These are phyloP conservation scores for Erysiphe pulchra DNA, from an alignment of 2,329 filamentous ascomycete genomes.

Conservation along the genomic window DNA sequence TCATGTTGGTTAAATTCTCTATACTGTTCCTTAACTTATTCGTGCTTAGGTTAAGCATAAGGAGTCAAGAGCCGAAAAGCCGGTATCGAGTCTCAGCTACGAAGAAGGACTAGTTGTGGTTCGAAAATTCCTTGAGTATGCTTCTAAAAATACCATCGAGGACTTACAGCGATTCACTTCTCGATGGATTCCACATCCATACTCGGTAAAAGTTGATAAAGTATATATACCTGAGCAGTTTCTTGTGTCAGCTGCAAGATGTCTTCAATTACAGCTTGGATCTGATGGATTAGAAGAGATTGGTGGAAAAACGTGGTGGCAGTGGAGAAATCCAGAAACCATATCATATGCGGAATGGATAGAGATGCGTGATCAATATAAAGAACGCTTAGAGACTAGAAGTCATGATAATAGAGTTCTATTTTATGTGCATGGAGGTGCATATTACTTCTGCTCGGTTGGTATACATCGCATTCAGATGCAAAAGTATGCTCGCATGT, in stretches of 20 bases:
- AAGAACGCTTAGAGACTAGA: constrained; percentile 36
- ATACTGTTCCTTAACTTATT: neutral
- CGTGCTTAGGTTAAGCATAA: constrained; percentile 50
- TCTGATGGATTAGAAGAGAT: constrained; percentile 45
- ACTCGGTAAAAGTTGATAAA: constrained; percentile 62
- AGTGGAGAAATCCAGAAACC: constrained; percentile 46
- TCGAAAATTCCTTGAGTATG: constrained; percentile 60
- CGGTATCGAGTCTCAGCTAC: constrained; percentile 78
- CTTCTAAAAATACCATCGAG: constrained; percentile 75
- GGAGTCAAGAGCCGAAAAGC: constrained; percentile 47
- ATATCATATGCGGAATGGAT: constrained; percentile 75
- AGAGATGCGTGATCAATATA: constrained; percentile 69
- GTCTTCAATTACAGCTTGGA: constrained; percentile 52
- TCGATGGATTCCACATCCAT: constrained; percentile 74
- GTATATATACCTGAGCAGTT: constrained; percentile 36
- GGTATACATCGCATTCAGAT: constrained; percentile 97
- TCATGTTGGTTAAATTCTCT: constrained; percentile 33
- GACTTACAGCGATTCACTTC: constrained; percentile 76
- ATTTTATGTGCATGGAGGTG: constrained; percentile 83
- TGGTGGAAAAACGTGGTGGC: constrained; percentile 72
- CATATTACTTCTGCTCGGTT: constrained; percentile 85
- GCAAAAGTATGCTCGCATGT: constrained; percentile 80
- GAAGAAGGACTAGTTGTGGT: constrained; percentile 77
- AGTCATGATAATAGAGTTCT: constrained; percentile 50
- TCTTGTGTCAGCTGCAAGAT: constrained; percentile 36